Base-by-base conservation (phyloP, 371 early-diverging fungal genomes). In the Mortierella sp. region DNA sequence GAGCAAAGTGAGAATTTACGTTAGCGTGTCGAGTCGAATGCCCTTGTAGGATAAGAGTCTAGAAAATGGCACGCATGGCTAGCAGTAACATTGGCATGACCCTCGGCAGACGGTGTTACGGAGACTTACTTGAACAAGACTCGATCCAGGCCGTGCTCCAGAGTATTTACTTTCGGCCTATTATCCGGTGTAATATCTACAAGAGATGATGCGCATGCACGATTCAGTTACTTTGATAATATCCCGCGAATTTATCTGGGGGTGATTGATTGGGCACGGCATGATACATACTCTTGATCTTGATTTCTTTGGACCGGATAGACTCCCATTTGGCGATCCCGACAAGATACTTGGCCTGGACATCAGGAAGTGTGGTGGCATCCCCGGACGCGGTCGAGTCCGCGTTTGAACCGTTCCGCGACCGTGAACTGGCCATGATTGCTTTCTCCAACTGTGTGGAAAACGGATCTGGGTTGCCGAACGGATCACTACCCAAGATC, bases 81-180 rank as follows among this genome's bases (percentile, higher is more conserved):
- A 34, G 34, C 34, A 7, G 34, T 7, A 34, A n/a, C n/a, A n/a
- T n/a, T n/a, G n/a, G n/a, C n/a, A n/a, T n/a, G n/a, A n/a, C n/a
- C n/a, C n/a, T n/a, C n/a, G n/a, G n/a, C n/a, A n/a, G n/a, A n/a
- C n/a, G n/a, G n/a, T n/a, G n/a, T n/a, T 12, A 8, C 27, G 12
- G 21, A 14, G 16, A 78, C 80, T 58, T 86, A 89, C 91, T 87
- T 92, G 84, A 95, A 94, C 48, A 96, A 76, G 2, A 92, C 90
- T 23, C 90, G 87, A 51, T 95, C 92, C 39, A 96, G 81, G 1
- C 91, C 93, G 78, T 95, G 95, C 5, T 87, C 91, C 26, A 95
- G 81, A 5, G 58, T 78, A 0, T 91, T 71, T 14, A 76, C 60
- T 24, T 76, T 70, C 8, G 78, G 78, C 21, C 59, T 61, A 28